Percentiles rank a stretch among this genome's conserved stretches.
These are phyloP conservation scores for Trametes maxima DNA, from an alignment of 768 basidiomycete species.

Conservation along the genomic window DNA sequence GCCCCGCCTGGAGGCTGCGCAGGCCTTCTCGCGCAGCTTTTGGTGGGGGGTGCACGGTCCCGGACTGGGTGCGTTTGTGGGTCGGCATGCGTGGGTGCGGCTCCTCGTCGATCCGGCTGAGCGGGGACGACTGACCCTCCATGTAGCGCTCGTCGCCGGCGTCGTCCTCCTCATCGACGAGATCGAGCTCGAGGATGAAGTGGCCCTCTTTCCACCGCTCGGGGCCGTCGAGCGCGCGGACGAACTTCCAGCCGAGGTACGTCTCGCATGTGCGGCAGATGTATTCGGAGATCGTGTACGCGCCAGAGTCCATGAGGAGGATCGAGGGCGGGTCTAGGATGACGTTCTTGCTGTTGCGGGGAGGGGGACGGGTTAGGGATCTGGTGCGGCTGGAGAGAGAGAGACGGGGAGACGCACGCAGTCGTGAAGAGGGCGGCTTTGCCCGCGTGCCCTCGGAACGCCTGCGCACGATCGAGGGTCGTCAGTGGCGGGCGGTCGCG, in stretches of 20 bases:
- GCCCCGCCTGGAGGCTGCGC: slow-evolving; percentile 19
- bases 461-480: slow-evolving; percentile 27
- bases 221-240: slow-evolving; percentile 54
- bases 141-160: slow-evolving; percentile 35
- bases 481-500: background rate
- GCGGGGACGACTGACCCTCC: slow-evolving; percentile 34
- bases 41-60: slow-evolving; percentile 14
- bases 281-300: slow-evolving; percentile 62
- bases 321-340: slow-evolving; percentile 45
- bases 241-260: slow-evolving; percentile 67
- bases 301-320: slow-evolving; percentile 64
- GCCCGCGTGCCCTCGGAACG: slow-evolving; percentile 58
- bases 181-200: slow-evolving; percentile 55
- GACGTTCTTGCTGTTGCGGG: slow-evolving; percentile 48
- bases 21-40: slow-evolving; percentile 16
- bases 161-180: slow-evolving; percentile 26
- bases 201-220: slow-evolving; percentile 68
- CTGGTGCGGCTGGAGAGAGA: background rate
- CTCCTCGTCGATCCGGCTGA: slow-evolving; percentile 33
- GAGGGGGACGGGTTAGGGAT: background rate
- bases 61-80: slow-evolving; percentile 12
- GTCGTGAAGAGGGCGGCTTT: slow-evolving; percentile 62
- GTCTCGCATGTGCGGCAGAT: slow-evolving; percentile 50
- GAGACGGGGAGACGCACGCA: slow-evolving; percentile 42
- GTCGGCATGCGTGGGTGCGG: slow-evolving; percentile 30